Base-by-base conservation (phyloP, 768 basidiomycete genomes). In the Pisolithus albus region DNA sequence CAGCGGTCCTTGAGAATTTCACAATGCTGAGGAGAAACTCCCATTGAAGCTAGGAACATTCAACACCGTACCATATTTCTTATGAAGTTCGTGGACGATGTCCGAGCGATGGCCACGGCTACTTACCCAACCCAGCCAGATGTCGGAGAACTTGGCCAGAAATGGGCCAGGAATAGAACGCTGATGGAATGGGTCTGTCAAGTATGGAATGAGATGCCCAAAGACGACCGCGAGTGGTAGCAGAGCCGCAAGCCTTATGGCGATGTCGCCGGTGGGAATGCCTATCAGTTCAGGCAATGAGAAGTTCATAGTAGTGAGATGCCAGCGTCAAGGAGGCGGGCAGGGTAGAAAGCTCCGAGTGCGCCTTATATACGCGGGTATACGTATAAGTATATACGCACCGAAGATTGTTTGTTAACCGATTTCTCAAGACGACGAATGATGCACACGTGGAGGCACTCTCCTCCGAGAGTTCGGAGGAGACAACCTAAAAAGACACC, bases 101-200 rank as follows among this genome's bases (percentile, higher is more conserved):
- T 89, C 83, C 8, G 83, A 88, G 42, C 90, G 80, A 56, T 87
- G 84, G 1, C 90, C 89, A n/a, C 74, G 67, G 42, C 81, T 81
- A 32, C 75, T 70, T 32, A 81, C 72, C 59, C 73, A 77, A 37
- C 82, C 86, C 16, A 93, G 70, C 88, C 89, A 92, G 3, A 77
- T 54, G 61, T 87, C 83, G 9, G 84, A 79, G 60, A 90, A 81
- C 59, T 76, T 81, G 36, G 90, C 90, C 7, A 84, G 60, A 51
- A 78, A 73, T 0, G 88, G 88, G 0, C 86, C 88, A n/a, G 83
- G 83, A 54, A 79, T 77, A 24, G 64, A 62, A 34, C 83, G 79
- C 36, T 88, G 76, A n/a, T 72, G 67, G 63, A 82, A 73, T 0
- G 79, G 65, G 57, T 90, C 84, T 30, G 73, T 51, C 15, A 88